Percentiles rank a stretch among this genome's conserved stretches.
Evolutionary conservation across 2,329 filamentous ascomycete genomes (phyloP).

Genomic region (Gaeumannomyces sp.): DNA sequence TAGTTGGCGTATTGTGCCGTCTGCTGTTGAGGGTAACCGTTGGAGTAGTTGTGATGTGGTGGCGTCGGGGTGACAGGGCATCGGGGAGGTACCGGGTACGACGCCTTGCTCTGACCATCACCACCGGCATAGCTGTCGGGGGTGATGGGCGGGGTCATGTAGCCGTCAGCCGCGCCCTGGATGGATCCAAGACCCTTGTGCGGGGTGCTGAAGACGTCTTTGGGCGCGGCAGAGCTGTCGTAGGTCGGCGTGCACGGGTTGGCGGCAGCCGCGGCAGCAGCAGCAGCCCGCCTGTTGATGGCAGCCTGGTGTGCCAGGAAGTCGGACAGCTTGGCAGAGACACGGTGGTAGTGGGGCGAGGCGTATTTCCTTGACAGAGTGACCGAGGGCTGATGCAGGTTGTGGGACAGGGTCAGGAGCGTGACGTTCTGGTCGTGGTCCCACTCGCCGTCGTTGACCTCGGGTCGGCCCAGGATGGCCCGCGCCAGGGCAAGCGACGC

Average conservation of each 20-base stretch:
- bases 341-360: conserved; percentile 44
- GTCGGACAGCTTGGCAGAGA: conserved; percentile 49
- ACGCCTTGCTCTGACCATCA: conserved; percentile 38
- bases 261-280: conserved; percentile 15
- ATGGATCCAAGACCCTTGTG: conserved; percentile 64
- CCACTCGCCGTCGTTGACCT: conserved; percentile 72
- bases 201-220: conserved; percentile 69
- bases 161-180: conserved; percentile 62
- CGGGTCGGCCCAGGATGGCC: conserved; percentile 75
- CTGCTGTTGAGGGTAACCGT: conserved; percentile 24
- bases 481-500: conserved; percentile 80
- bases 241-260: conserved; percentile 50
- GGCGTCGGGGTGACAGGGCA: conserved; percentile 60
- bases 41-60: conserved; percentile 23
- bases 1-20: conserved; percentile 39
- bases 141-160: conserved; percentile 80
- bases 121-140: conserved; percentile 59
- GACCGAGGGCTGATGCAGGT: conserved; percentile 52
- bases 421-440: conserved; percentile 65
- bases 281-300: conserved; percentile 37
- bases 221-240: conserved; percentile 41
- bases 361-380: conserved; percentile 56
- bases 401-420: conserved; percentile 51
- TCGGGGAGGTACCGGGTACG: conserved; percentile 41
- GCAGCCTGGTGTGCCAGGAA: conserved; percentile 55